Base-by-base conservation (phyloP, 306 rosid genomes). In the Quercus suber region DNA sequence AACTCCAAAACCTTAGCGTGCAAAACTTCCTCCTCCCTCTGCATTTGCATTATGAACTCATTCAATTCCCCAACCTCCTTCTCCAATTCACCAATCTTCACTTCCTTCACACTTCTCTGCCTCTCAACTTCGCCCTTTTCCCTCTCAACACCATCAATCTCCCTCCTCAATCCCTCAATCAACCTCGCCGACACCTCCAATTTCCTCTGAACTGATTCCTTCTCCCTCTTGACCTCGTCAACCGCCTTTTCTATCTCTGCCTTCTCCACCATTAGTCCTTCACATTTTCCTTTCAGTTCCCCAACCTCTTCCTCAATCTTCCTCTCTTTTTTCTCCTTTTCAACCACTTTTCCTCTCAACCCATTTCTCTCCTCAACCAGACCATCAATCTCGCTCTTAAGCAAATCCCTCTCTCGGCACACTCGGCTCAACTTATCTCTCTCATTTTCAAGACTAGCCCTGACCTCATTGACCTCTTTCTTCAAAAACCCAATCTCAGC, bases 331-430 rank as follows among this genome's bases (percentile, higher is more conserved):
- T 14, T 55, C 82, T 78, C 86, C 79, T 49, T 78, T 23, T 86
- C 89, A 17, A 55, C 51, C 31, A 87, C 41, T 79, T 82, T 84
- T 65, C 73, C 69, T 77, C 59, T 84, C 82, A 89, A 83, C 37
- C 31, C 79, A 75, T 73, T 76, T 2, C 68, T 72, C 79, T 87
- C 88, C n/a, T 41, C 41, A 11, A 76, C 69, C 15, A 79, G 52
- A 4, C 55, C 64, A 52, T 69, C 80, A 5, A 79, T 58, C 14
- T 83, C 79, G 0, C 12, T 45, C 75, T 64, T 86, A 70, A 86
- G 18, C 68, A 8, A 43, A 43, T 91, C 98, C 76, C 83, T 89
- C 85, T 91, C 93, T 12, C 35, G 41, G 25, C 71, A 73, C n/a
- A 88, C 79, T 35, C 74, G 5, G 20, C 53, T 80, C 78, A 85